Conservation (phyloP, 306 rosid species). For the Dalbergia cultrata region DNA sequence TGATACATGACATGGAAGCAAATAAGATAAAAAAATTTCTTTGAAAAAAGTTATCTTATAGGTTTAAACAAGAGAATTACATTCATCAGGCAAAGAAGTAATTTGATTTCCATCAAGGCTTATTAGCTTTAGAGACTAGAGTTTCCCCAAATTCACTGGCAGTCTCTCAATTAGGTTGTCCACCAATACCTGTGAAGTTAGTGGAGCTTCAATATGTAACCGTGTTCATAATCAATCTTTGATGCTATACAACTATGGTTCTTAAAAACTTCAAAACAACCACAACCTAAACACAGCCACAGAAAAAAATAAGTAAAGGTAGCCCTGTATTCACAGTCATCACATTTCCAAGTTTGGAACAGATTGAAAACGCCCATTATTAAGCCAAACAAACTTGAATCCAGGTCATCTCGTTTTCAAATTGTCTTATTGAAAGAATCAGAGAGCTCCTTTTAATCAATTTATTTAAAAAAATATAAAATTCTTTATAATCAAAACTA, state of each 20-base stretch:
- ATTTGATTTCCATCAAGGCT: constrained; percentile 85
- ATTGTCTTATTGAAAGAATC: too few relatives aligned
- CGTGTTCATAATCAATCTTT: constrained; percentile 14
- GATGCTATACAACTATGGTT: not conserved
- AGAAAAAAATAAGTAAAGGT: constrained; percentile 24
- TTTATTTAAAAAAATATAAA: too few relatives aligned
- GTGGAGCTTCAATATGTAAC: constrained; percentile 40
- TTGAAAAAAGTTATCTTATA: constrained; percentile 23
- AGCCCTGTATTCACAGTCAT: constrained; percentile 21
- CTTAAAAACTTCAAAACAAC: constrained; percentile 2
- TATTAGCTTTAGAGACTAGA: constrained; percentile 84
- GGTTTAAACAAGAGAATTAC: constrained; percentile 76
- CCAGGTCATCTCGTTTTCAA: too few relatives aligned
- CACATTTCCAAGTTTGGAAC: too few relatives aligned
- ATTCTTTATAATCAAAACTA: too few relatives aligned
- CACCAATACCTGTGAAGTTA: constrained; percentile 69
- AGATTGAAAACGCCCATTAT: too few relatives aligned
- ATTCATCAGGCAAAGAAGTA: constrained; percentile 93
- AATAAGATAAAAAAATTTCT: constrained; percentile 35
- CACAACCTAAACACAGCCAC: not conserved
- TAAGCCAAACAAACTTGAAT: too few relatives aligned
- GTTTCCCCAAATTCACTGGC: constrained; percentile 90
- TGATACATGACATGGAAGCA: constrained; percentile 7
- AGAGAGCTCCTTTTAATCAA: too few relatives aligned
- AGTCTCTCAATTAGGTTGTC: constrained; percentile 85